Evolutionary conservation across 192 early-diverging fungal genomes (phyloP).

Genomic region (Rhizophagus sp.): DNA sequence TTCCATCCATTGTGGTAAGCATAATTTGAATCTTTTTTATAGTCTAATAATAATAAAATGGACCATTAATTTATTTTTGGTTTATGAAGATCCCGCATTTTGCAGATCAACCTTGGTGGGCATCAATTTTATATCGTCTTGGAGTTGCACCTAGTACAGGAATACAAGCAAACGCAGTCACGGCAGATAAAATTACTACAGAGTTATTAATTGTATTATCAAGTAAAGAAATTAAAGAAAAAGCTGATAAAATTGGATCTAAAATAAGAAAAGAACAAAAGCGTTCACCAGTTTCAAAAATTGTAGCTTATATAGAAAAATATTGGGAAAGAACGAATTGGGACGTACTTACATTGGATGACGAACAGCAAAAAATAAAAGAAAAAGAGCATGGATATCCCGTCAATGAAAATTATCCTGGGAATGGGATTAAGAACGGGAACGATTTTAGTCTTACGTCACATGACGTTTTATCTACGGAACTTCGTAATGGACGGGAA

Average conservation of each 20-base stretch:
- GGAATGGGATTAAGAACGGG: too few species aligned
- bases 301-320: constrained; percentile 3
- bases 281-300: background rate
- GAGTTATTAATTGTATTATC: background rate
- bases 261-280: constrained; percentile 10
- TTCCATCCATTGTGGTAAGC: constrained; percentile 14
- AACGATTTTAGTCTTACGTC: too few species aligned
- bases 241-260: background rate
- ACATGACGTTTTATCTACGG: too few species aligned
- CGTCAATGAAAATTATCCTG: too few species aligned
- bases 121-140: constrained; percentile 1
- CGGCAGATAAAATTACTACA: background rate
- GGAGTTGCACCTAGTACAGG: constrained; percentile 1
- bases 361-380: background rate
- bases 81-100: background rate
- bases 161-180: background rate
- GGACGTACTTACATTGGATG: background rate
- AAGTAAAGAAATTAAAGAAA: background rate
- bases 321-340: background rate
- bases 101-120: constrained; percentile 21
- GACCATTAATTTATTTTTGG: background rate
- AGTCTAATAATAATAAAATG: background rate
- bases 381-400: too few species aligned
- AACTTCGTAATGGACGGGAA: too few species aligned
- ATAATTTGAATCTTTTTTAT: background rate